These are phyloP conservation scores for Pleurotus tuoliensis DNA, from an alignment of 768 basidiomycete species.

Conservation along the genomic window DNA sequence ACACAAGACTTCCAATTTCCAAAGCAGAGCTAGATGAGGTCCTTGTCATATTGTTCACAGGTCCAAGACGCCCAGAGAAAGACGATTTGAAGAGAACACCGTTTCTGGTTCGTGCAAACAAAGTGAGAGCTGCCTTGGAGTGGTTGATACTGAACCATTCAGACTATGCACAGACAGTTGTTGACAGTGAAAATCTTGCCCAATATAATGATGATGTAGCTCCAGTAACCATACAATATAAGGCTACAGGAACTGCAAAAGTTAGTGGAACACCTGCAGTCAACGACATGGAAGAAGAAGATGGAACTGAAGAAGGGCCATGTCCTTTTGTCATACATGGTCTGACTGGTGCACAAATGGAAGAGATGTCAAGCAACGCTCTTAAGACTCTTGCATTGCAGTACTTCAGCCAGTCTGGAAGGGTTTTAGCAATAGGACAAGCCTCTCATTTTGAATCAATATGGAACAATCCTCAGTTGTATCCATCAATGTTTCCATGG, in stretches of 20 bases:
- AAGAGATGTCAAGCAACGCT: constrained; percentile 9
- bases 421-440: constrained; percentile 20
- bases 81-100: constrained; percentile 18
- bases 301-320: constrained; percentile 16
- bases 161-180: constrained; percentile 19
- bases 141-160: constrained; percentile 24
- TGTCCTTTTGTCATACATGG: constrained; percentile 26
- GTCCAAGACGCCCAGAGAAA: constrained; percentile 8
- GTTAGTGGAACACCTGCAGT: constrained; percentile 8
- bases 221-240: constrained; percentile 13
- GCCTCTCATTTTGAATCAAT: constrained; percentile 13
- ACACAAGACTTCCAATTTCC: constrained; percentile 16
- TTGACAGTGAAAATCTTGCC: constrained; percentile 14
- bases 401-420: constrained; percentile 12
- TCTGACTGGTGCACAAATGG: constrained; percentile 17
- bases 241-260: constrained; percentile 5
- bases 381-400: constrained; percentile 13
- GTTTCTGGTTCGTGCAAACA: constrained; percentile 18
- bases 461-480: constrained; percentile 23
- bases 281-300: constrained; percentile 16
- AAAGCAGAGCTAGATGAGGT: constrained; percentile 18
- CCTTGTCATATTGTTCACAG: constrained; percentile 14
- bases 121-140: constrained; percentile 18
- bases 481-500: constrained; percentile 30
- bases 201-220: constrained; percentile 11